Evolutionary conservation across 2,329 filamentous ascomycete genomes (phyloP).

Genomic region (Biscogniauxia sp.): DNA sequence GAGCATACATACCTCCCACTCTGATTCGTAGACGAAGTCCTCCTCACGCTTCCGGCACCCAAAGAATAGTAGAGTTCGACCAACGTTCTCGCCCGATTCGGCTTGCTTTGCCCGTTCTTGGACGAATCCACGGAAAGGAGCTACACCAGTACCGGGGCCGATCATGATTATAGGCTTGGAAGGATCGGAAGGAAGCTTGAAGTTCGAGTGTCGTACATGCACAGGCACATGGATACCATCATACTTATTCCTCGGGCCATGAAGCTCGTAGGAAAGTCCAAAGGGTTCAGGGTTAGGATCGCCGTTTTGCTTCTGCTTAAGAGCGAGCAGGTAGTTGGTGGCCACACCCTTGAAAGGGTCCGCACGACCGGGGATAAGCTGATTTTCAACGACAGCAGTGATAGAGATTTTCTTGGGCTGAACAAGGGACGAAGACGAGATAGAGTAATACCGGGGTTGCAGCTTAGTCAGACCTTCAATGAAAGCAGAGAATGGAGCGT

Average conservation of each 20-base stretch:
- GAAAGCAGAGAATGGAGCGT: slow-evolving; percentile 88
- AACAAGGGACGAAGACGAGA: slow-evolving; percentile 92
- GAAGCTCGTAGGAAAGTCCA: slow-evolving; percentile 81
- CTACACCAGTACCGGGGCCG: slow-evolving; percentile 93
- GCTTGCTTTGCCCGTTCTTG: slow-evolving; percentile 88
- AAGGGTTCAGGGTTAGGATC: slow-evolving; percentile 79
- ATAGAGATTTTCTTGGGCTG: slow-evolving; percentile 95
- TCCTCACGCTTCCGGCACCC: slow-evolving; percentile 86
- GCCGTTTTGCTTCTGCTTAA: slow-evolving; percentile 96
- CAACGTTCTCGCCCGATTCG: slow-evolving; percentile 76
- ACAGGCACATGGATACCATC: slow-evolving; percentile 93
- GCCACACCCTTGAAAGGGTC: slow-evolving; percentile 88
- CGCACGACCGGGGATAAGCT: slow-evolving; percentile 70
- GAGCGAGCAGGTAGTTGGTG: slow-evolving; percentile 91
- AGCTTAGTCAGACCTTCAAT: slow-evolving; percentile 94
- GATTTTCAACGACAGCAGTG: slow-evolving; percentile 89
- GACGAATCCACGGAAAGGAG: slow-evolving; percentile 92
- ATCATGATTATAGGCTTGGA: slow-evolving; percentile 94
- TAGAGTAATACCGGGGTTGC: slow-evolving; percentile 98
- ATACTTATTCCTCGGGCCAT: slow-evolving; percentile 92
- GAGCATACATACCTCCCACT: slow-evolving; percentile 76
- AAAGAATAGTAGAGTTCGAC: slow-evolving; percentile 88
- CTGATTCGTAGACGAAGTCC: slow-evolving; percentile 87
- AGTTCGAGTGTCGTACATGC: slow-evolving; percentile 96
- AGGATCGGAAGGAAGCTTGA: slow-evolving; percentile 96